A percentile compares a stretch with the other conserved stretches of the same genome.
Conservation (phyloP, 2,329 filamentous ascomycete species). For the Arthrobotrys musiformis region DNA sequence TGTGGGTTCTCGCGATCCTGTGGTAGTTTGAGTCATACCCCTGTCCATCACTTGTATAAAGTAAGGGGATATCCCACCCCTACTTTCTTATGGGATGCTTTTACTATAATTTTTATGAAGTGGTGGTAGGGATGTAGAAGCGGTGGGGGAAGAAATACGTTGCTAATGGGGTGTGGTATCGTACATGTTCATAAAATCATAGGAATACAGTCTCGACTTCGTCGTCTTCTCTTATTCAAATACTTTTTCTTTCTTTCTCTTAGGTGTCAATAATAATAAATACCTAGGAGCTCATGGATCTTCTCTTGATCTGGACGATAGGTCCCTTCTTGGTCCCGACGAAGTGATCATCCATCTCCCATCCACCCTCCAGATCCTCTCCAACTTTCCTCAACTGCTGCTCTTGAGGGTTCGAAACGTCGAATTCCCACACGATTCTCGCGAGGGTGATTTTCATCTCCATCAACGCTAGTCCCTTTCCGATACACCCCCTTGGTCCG, state of each 20-base stretch:
- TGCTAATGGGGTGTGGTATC: conserved; percentile 26
- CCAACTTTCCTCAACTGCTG: conserved; percentile 66
- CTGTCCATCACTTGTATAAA: not conserved
- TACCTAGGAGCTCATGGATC: conserved; percentile 13
- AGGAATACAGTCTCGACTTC: conserved; percentile 5
- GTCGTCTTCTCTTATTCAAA: not conserved
- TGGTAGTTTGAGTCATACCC: not conserved
- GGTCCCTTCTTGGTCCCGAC: conserved; percentile 78
- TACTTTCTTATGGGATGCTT: not conserved
- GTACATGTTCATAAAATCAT: conserved; percentile 32
- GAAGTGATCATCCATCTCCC: conserved; percentile 70
- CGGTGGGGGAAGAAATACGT: not conserved
- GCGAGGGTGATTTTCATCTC: conserved; percentile 75
- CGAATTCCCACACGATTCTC: conserved; percentile 69
- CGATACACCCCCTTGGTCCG: conserved; percentile 77
- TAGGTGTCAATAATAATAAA: too few relatives aligned
- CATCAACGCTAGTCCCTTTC: conserved; percentile 75
- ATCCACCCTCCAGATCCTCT: conserved; percentile 59
- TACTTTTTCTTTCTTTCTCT: not conserved
- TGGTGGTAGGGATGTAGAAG: not conserved
- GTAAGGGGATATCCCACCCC: not conserved
- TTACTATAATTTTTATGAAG: not conserved
- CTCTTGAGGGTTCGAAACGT: conserved; percentile 32
- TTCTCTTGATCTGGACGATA: conserved; percentile 71
- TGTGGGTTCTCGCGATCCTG: not conserved